Evolutionary conservation across 805 yeast genomes (phyloP), one percentile per base, ranked within the genome.

Genomic region (Monosporozyma servazzii): DNA sequence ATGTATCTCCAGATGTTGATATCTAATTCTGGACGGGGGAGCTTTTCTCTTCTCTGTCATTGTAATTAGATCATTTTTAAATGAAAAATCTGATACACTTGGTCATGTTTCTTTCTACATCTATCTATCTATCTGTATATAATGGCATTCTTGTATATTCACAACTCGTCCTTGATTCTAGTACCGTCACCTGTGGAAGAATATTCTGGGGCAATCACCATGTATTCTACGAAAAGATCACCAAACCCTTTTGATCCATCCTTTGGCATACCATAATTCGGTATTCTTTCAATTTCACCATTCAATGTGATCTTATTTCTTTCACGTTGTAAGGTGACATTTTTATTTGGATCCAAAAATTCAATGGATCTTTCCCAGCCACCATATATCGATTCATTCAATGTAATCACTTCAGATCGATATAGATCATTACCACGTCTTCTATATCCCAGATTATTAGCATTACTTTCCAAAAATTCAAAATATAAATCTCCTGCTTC

Each of bases 251-350:
- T 20, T 1, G 53, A 50, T 15, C 41, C 31, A 7, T 30, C 36
- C 15, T 47, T 51, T 2, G 98, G 98, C 97, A 93, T 88, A 23
- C 99, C 99, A 59, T 78, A 82, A 6, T 86, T 89, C 54, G 74
- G 70, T 33, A 91, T 57, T 2, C 75, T 67, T 65, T 93, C 96
- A 7, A 85, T 73, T 57, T 88, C 86, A 2, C 95, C 95, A 60
- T 81, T 71, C 45, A 71, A 56, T 1, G 86, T 81, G 9, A 74
- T 61, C 31, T 70, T 70, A 18, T 90, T 89, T 8, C 59, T 55
- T 2, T 61, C 57, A 53, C 96, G 76, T 37, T 68, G 53, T 3
- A 88, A 49, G 0, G 56, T 58, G 1, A 81, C 65, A 30, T 71
- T 70, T 47, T 79, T 76, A 30, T 75, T 76, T 20, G 72, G 73